Conservation (phyloP, 495 filamentous ascomycete species). For the Podospora appendiculata region DNA sequence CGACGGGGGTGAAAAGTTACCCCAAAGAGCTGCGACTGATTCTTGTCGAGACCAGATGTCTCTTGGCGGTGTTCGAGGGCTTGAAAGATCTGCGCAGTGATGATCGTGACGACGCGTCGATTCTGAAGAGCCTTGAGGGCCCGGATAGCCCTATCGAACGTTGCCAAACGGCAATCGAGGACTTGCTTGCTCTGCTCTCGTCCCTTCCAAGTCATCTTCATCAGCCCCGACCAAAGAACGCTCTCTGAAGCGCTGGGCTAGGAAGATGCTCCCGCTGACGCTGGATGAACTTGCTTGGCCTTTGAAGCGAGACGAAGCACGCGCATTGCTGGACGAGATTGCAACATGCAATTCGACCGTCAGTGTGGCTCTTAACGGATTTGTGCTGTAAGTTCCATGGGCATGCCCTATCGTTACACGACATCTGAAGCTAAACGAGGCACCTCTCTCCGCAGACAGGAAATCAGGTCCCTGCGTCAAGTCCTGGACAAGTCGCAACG, state of each 20-base stretch:
- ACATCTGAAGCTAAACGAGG: not conserved
- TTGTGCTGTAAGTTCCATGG: slow-evolving; percentile 5
- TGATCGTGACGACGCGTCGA: not conserved
- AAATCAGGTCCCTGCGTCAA: not conserved
- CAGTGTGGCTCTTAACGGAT: slow-evolving; percentile 12
- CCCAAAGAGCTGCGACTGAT: slow-evolving; percentile 10
- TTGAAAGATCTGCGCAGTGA: not conserved
- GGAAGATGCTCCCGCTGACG: not conserved
- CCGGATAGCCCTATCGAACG: not conserved
- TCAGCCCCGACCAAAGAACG: not conserved
- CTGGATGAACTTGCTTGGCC: slow-evolving; percentile 15
- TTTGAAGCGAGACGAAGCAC: slow-evolving; percentile 11
- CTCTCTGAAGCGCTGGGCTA: too few relatives aligned
- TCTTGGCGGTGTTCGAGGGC: not conserved
- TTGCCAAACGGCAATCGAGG: not conserved
- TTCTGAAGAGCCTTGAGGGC: too few relatives aligned
- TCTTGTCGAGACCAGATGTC: not conserved
- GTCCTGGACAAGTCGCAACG: not conserved
- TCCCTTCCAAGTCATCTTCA: not conserved
- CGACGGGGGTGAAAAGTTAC: not conserved
- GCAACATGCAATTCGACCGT: slow-evolving; percentile 18
- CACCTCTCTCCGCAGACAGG: not conserved
- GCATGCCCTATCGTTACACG: not conserved
- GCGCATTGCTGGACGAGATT: slow-evolving; percentile 15
- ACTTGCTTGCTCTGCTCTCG: not conserved